Evolutionary conservation across 768 basidiomycete genomes (phyloP).

Genomic region (Ephemerocybe angulata): DNA sequence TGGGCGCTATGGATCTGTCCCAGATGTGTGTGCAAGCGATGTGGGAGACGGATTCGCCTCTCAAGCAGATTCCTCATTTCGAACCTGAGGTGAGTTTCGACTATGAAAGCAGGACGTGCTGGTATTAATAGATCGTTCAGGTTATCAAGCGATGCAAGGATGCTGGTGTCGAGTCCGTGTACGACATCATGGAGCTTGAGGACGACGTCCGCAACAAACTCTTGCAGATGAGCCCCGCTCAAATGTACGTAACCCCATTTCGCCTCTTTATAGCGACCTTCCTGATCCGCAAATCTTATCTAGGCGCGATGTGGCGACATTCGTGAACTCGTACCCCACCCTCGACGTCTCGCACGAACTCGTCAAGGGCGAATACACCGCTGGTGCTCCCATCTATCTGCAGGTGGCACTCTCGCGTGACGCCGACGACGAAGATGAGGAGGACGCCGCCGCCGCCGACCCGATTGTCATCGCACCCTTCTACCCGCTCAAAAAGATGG

Average conservation of each 20-base stretch:
- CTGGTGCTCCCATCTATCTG: conserved; percentile 78
- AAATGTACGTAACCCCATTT: conserved; percentile 71
- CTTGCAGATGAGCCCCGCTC: conserved; percentile 76
- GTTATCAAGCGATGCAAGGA: conserved; percentile 82
- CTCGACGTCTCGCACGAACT: conserved; percentile 86
- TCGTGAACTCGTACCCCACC: conserved; percentile 97
- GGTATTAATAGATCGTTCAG: conserved; percentile 32
- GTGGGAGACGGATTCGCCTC: conserved; percentile 95
- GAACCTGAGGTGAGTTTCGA: conserved; percentile 63
- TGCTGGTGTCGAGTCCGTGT: conserved; percentile 82
- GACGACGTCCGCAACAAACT: conserved; percentile 81
- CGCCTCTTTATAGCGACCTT: not conserved
- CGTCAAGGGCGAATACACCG: conserved; percentile 82
- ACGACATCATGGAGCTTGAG: conserved; percentile 98
- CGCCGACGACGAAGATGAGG: conserved; percentile 80
- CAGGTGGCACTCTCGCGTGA: conserved; percentile 80
- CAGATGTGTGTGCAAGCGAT: conserved; percentile 99
- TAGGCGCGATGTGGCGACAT: conserved; percentile 91
- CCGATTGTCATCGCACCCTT: conserved; percentile 90
- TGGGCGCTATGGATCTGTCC: conserved; percentile 95
- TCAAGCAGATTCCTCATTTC: conserved; percentile 97
- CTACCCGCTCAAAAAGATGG: conserved; percentile 86
- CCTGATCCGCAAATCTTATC: conserved; percentile 11
- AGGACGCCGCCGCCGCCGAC: conserved; percentile 68
- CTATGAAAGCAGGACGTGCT: not conserved